phyloP scores from a whole-genome alignment of 108 stramenopile species.

The Conticribra guillardii region DNA sequence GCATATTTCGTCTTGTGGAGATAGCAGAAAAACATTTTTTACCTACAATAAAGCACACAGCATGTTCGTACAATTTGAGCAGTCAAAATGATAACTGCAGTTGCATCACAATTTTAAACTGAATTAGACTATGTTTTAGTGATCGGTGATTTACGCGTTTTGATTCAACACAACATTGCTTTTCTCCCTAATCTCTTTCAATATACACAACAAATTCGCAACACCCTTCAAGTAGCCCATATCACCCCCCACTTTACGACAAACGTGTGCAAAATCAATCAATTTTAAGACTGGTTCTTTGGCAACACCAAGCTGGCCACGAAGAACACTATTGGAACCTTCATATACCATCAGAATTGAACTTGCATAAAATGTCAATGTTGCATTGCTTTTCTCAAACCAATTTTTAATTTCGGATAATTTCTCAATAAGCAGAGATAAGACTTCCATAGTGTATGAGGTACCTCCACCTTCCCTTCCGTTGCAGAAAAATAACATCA shows the following conservation, averaged over 20 bases:
- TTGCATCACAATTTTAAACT: no score
- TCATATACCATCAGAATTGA: conserved; percentile 83
- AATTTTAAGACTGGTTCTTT: conserved; percentile 57
- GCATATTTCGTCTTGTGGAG: no score
- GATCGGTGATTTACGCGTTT: no score
- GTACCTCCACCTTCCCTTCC: conserved; percentile 3
- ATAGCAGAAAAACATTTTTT: no score
- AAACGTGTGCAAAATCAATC: conserved; percentile 86
- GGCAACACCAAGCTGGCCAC: no score
- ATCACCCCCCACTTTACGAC: conserved; percentile 63
- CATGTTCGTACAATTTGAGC: no score
- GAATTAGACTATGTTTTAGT: no score
- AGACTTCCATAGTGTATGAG: not conserved
- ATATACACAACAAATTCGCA: conserved; percentile 42
- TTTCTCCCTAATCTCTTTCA: conserved; percentile 50
- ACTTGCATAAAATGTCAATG: conserved; percentile 72
- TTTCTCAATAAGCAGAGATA: conserved; percentile 39
- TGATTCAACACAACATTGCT: no score
- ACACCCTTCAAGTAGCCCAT: conserved; percentile 63
- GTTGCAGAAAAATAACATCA: conserved; percentile 60
- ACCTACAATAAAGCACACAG: no score
- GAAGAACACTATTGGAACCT: conserved; percentile 35
- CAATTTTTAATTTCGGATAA: conserved; percentile 54
- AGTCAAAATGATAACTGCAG: no score
- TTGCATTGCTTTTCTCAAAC: conserved; percentile 63